These are phyloP conservation scores for Hypoxylon sp. DNA, from an alignment of 2,329 filamentous ascomycete species.

Conservation along the genomic window DNA sequence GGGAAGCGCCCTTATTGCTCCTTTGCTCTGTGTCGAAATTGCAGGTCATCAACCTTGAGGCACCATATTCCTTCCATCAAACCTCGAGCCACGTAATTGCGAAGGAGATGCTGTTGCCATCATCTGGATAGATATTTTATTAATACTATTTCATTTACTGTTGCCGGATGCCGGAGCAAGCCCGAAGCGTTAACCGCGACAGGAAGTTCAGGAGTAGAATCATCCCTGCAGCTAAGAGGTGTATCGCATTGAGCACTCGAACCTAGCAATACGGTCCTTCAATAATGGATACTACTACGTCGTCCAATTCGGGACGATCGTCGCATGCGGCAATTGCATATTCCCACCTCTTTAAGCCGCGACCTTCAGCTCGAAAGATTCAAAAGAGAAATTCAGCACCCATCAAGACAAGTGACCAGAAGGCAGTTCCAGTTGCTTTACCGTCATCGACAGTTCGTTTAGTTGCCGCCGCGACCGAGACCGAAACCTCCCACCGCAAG, in stretches of 20 bases:
- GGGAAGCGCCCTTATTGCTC: too few species aligned
- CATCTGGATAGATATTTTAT: too few species aligned
- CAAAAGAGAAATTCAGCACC: slow-evolving; percentile 39
- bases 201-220: slow-evolving; percentile 12
- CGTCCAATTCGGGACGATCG: slow-evolving; percentile 22
- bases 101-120: too few species aligned
- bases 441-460: slow-evolving; percentile 5
- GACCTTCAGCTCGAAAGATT: slow-evolving; percentile 37
- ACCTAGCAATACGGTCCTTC: slow-evolving; percentile 22
- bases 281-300: slow-evolving; percentile 35
- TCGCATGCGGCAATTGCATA: slow-evolving; percentile 31
- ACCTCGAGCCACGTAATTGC: too few species aligned
- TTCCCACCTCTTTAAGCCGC: slow-evolving; percentile 37
- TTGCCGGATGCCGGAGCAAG: slow-evolving; percentile 5
- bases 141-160: too few species aligned
- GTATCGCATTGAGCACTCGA: slow-evolving; percentile 22
- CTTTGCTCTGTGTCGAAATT: too few species aligned
- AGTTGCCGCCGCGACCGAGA: not conserved
- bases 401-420: slow-evolving; percentile 12
- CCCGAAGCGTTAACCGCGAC: slow-evolving; percentile 18
- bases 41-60: too few species aligned
- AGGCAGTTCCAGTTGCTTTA: slow-evolving; percentile 8
- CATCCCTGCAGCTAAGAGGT: slow-evolving; percentile 14
- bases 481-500: slow-evolving; percentile 4
- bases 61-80: not conserved